Evolutionary conservation across 495 filamentous ascomycete species (phyloP).

Genomic region (Oidiodendron maius): DNA sequence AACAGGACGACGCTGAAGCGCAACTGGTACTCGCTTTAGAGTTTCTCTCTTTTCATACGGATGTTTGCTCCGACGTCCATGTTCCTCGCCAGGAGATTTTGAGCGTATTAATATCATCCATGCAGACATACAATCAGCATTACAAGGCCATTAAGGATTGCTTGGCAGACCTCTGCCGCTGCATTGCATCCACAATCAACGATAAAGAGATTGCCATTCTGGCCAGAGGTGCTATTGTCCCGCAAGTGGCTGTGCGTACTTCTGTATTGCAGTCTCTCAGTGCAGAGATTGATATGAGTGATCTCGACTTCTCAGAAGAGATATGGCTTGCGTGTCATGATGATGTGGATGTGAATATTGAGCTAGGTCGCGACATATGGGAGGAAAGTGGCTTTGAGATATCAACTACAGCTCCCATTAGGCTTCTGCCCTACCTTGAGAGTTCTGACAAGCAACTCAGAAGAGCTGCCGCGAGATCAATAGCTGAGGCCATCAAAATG

Average conservation of each 20-base stretch:
- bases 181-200: constrained; percentile 68
- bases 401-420: constrained; percentile 45
- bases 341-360: constrained; percentile 79
- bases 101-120: constrained; percentile 61
- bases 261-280: constrained; percentile 86
- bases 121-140: constrained; percentile 87
- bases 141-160: constrained; percentile 94
- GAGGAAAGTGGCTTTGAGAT: constrained; percentile 81
- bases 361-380: constrained; percentile 84
- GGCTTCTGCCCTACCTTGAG: constrained; percentile 72
- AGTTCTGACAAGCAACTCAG: constrained; percentile 73
- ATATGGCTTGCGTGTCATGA: constrained; percentile 93
- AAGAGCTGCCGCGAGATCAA: constrained; percentile 72
- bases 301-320: constrained; percentile 77
- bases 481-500: constrained; percentile 64
- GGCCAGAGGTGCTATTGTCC: constrained; percentile 66
- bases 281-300: constrained; percentile 83
- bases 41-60: constrained; percentile 81
- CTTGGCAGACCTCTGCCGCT: constrained; percentile 74
- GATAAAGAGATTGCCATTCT: constrained; percentile 63
- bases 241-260: constrained; percentile 74
- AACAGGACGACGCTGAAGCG: constrained; percentile 72
- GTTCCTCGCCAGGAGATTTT: constrained; percentile 74
- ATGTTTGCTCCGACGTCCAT: constrained; percentile 59
- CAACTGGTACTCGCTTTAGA: constrained; percentile 89